Evolutionary conservation across 805 yeast genomes (phyloP).

Genomic region (Kluyveromyces lactis): DNA sequence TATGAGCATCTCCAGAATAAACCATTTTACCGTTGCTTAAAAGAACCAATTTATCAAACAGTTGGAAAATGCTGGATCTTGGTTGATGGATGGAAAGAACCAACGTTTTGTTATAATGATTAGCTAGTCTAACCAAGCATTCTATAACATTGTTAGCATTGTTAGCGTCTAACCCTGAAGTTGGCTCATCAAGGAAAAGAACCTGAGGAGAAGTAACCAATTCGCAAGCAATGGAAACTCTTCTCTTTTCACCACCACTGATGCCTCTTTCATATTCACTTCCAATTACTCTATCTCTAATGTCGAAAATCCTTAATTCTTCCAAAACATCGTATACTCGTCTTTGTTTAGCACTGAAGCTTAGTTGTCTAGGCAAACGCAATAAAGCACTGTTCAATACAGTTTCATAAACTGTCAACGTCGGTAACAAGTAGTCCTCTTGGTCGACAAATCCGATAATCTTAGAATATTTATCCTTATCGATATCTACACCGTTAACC

Average conservation of each 20-base stretch:
- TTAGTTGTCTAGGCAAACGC: constrained; percentile 76
- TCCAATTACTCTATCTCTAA: constrained; percentile 82
- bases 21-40: constrained; percentile 80
- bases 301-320: constrained; percentile 75
- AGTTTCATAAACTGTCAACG: constrained; percentile 92
- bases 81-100: constrained; percentile 96
- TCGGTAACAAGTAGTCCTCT: constrained; percentile 83
- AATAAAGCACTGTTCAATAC: constrained; percentile 85
- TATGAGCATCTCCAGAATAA: constrained; percentile 77
- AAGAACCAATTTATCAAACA: constrained; percentile 75
- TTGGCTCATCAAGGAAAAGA: constrained; percentile 82
- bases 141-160: constrained; percentile 91
- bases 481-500: constrained; percentile 54
- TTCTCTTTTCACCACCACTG: constrained; percentile 74
- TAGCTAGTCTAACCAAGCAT: constrained; percentile 68
- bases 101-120: constrained; percentile 76
- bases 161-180: constrained; percentile 91
- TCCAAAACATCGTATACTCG: constrained; percentile 78
- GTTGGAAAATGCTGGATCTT: constrained; percentile 85
- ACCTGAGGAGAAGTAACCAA: constrained; percentile 82
- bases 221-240: constrained; percentile 92
- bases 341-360: constrained; percentile 59
- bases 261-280: constrained; percentile 84
- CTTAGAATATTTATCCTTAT: constrained; percentile 43
- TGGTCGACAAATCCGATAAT: constrained; percentile 94